A percentile compares a stretch with the other conserved stretches of the same genome.
phyloP scores from a whole-genome alignment of 352 stramenopile genomes.

The Pythium grandisporangium region DNA sequence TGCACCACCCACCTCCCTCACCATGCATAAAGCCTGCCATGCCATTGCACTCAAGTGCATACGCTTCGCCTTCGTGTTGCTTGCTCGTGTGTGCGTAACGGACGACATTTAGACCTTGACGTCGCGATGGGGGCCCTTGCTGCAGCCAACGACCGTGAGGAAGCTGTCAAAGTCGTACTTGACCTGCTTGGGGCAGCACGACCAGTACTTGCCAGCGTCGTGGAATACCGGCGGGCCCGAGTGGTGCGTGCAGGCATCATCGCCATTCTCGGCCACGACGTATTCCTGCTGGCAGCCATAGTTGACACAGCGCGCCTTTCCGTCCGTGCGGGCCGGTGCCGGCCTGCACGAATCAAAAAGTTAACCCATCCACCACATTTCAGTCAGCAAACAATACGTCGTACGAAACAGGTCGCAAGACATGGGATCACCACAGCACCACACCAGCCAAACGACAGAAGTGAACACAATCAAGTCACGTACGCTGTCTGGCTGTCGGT shows the following conservation, averaged over 20 bases:
- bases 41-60: too few relatives aligned
- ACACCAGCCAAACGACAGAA: neutral
- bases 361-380: too few relatives aligned
- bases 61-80: too few relatives aligned
- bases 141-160: slow-evolving; percentile 83
- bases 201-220: slow-evolving; percentile 91
- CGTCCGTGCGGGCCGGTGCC: slow-evolving; percentile 56
- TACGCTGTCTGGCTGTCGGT: slow-evolving; percentile 48
- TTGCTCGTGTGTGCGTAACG: too few relatives aligned
- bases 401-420: too few relatives aligned
- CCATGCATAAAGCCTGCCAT: too few relatives aligned
- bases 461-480: slow-evolving; percentile 5
- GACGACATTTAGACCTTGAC: too few relatives aligned
- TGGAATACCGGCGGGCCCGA: slow-evolving; percentile 87
- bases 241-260: slow-evolving; percentile 77
- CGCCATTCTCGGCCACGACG: slow-evolving; percentile 79
- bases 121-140: slow-evolving; percentile 75
- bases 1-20: too few relatives aligned
- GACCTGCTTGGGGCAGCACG: slow-evolving; percentile 87
- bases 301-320: slow-evolving; percentile 87
- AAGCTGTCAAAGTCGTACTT: slow-evolving; percentile 96
- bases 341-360: slow-evolving; percentile 7
- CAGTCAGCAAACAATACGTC: too few relatives aligned
- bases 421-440: too few relatives aligned
- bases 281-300: slow-evolving; percentile 91